Percentiles rank a stretch among this genome's conserved stretches.
phyloP scores from a whole-genome alignment of 148 eudicot genomes.

The Silene latifolia region DNA sequence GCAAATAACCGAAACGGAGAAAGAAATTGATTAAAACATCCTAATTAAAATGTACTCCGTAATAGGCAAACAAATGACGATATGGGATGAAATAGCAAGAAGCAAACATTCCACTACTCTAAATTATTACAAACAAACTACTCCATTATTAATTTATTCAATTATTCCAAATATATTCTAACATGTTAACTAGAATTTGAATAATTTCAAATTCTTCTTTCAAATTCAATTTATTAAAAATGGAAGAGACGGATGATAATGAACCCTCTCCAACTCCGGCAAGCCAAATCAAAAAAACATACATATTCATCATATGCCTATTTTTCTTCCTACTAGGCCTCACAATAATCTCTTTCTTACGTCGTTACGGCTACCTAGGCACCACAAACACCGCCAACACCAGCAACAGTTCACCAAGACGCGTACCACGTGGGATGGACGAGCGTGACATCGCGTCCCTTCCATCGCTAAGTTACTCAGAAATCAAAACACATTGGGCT shows the following conservation, averaged over 20 bases:
- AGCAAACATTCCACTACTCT: neutral
- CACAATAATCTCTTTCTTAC: slow-evolving; percentile 9
- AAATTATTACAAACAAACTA: neutral
- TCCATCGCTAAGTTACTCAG: slow-evolving; percentile 36
- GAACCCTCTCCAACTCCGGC: neutral
- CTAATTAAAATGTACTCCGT: too few relatives aligned
- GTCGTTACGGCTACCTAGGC: slow-evolving; percentile 15
- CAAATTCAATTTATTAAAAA: neutral
- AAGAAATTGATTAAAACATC: too few relatives aligned
- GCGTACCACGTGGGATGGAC: slow-evolving; percentile 29
- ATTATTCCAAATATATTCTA: neutral
- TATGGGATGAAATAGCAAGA: neutral
- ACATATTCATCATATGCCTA: slow-evolving; percentile 15
- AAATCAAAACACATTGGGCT: slow-evolving; percentile 33
- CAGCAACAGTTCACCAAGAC: neutral
- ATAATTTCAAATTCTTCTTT: neutral
- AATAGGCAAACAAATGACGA: too few relatives aligned
- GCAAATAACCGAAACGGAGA: too few relatives aligned
- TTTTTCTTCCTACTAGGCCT: slow-evolving; percentile 2
- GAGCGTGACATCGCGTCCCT: slow-evolving; percentile 26
- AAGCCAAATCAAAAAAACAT: neutral
- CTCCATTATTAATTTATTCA: too few relatives aligned
- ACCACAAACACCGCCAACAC: neutral
- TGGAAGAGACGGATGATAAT: neutral
- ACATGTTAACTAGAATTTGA: neutral